phyloP scores from a whole-genome alignment of 73 alveolate species.

The Loxodes magnus region DNA sequence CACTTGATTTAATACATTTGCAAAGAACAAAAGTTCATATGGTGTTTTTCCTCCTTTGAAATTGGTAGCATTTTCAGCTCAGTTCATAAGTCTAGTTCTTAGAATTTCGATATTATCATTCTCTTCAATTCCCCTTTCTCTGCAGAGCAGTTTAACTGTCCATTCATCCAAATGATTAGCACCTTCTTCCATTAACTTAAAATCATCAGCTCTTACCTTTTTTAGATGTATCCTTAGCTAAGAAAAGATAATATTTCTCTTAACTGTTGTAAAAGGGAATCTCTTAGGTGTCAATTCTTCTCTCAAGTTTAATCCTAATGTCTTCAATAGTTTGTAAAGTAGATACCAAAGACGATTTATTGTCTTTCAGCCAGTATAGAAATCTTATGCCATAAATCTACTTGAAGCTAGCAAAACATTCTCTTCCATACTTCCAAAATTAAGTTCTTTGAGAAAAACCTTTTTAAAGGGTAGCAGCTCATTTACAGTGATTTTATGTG shows the following conservation, averaged over 20 bases:
- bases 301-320: neutral
- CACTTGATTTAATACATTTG: too few species aligned
- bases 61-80: too few species aligned
- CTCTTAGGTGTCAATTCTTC: neutral
- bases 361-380: slow-evolving; percentile 5
- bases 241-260: neutral
- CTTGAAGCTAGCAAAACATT: neutral
- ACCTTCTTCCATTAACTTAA: neutral
- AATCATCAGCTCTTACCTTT: slow-evolving; percentile 1
- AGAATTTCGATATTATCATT: too few species aligned
- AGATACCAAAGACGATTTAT: neutral
- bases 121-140: slow-evolving; percentile 12
- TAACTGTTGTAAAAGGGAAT: neutral
- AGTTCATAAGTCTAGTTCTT: too few species aligned
- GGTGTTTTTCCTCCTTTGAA: too few species aligned
- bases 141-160: neutral
- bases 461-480: neutral
- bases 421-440: slow-evolving; percentile 4
- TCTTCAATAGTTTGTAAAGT: neutral
- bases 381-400: slow-evolving; percentile 4
- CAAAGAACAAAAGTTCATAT: too few species aligned
- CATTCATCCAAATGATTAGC: neutral
- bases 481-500: neutral
- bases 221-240: neutral
- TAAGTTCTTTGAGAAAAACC: neutral